These are phyloP conservation scores for Phycomyces nitens DNA, from an alignment of 192 early-diverging fungal genomes.

Conservation along the genomic window DNA sequence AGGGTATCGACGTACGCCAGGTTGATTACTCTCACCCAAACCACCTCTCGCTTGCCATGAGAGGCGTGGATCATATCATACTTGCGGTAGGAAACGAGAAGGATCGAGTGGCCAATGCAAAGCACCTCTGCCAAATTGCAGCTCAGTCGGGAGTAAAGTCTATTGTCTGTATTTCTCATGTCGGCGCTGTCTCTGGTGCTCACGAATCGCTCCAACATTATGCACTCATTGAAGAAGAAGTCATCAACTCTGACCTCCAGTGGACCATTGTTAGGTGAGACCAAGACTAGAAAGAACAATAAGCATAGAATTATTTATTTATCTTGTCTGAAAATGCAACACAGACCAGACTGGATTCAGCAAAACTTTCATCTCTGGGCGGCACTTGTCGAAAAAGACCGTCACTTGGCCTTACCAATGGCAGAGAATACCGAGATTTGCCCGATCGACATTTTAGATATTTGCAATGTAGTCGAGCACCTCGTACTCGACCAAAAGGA, in stretches of 20 bases:
- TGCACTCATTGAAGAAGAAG: conserved; percentile 26
- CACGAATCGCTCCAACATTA: conserved; percentile 20
- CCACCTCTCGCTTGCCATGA: conserved; percentile 18
- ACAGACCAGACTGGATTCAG: conserved; percentile 31
- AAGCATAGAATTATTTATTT: not conserved
- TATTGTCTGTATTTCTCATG: conserved; percentile 31
- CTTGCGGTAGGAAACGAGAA: conserved; percentile 27
- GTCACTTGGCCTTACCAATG: conserved; percentile 21
- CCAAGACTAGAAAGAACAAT: not conserved
- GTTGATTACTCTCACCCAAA: conserved; percentile 27
- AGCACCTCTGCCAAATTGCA: conserved; percentile 19
- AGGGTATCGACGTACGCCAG: conserved; percentile 21
- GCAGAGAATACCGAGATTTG: conserved; percentile 13
- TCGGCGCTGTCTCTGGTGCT: conserved; percentile 21
- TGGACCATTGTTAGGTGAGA: conserved; percentile 33
- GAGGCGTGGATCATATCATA: conserved; percentile 23
- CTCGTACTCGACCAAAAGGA: conserved; percentile 6
- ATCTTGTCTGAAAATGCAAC: not conserved
- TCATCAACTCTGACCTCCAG: conserved; percentile 16
- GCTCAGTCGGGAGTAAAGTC: conserved; percentile 19
- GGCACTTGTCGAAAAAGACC: conserved; percentile 23
- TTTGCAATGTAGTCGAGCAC: conserved; percentile 14
- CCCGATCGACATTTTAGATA: conserved; percentile 28
- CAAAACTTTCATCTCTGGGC: conserved; percentile 34
- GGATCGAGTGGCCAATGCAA: conserved; percentile 19